These are phyloP conservation scores for Phalaenopsis equestris DNA, from an alignment of 106 monocot genomes.

Conservation along the genomic window DNA sequence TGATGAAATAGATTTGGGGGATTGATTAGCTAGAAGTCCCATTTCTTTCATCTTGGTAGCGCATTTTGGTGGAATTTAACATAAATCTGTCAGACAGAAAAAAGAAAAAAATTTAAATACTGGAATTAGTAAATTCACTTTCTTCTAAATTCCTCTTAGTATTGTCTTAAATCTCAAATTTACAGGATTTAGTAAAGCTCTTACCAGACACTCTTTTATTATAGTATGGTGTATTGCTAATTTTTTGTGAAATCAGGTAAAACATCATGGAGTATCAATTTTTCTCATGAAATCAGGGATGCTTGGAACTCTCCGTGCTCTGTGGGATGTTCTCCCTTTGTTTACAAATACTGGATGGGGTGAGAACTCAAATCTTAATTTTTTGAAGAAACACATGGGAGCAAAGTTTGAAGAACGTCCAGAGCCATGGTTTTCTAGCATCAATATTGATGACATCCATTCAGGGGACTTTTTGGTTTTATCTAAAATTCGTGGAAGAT, in stretches of 20 bases:
- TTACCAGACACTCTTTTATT: background rate
- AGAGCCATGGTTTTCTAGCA: constrained; percentile 70
- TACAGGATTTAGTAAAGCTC: too few species aligned
- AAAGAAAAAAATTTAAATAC: too few species aligned
- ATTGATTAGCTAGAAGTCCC: background rate
- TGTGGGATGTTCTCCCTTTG: constrained; percentile 80
- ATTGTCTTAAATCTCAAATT: too few species aligned
- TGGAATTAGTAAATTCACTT: too few species aligned
- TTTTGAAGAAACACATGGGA: constrained; percentile 82
- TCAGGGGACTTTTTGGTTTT: constrained; percentile 75
- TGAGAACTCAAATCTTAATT: constrained; percentile 66
- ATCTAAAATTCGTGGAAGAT: constrained; percentile 78
- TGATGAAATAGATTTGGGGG: background rate
- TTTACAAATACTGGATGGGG: constrained; percentile 70
- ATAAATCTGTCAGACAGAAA: too few species aligned
- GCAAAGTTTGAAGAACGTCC: constrained; percentile 57
- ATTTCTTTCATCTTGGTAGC: background rate
- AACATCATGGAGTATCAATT: constrained; percentile 45
- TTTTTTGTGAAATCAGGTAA: constrained; percentile 37
- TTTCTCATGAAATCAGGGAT: constrained; percentile 78
- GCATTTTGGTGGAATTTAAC: too few species aligned
- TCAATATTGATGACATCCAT: constrained; percentile 58
- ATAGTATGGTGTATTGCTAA: background rate
- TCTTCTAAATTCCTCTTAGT: too few species aligned
- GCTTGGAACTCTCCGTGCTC: constrained; percentile 69